A percentile compares a stretch with the other conserved stretches of the same genome.
Conservation (phyloP, 2,329 filamentous ascomycete species). For the Monilinia vaccinii-corymbosi region DNA sequence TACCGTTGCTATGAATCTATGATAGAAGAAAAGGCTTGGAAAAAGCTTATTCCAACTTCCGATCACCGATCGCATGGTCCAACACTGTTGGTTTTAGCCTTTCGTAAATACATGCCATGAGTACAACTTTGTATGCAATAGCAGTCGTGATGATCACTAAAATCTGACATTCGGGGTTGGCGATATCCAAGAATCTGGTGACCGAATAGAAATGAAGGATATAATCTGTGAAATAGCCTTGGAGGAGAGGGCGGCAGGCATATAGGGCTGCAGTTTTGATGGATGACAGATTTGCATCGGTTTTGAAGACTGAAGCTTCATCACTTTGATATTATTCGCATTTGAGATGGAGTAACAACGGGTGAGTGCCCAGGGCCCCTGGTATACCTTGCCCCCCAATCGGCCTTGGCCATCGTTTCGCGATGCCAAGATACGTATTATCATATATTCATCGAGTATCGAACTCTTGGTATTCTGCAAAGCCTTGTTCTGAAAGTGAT, state of each 20-base stretch:
- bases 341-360: too few species aligned
- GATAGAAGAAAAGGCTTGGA: background rate
- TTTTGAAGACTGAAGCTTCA: background rate
- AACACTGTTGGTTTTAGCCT: too few species aligned
- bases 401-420: too few species aligned
- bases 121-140: background rate
- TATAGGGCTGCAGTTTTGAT: background rate
- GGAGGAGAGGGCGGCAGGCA: background rate
- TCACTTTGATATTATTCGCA: too few species aligned
- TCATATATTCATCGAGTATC: too few species aligned
- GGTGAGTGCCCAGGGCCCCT: too few species aligned
- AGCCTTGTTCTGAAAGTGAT: background rate
- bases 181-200: background rate
- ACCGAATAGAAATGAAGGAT: background rate
- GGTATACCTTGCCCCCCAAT: too few species aligned
- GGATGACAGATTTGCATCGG: background rate
- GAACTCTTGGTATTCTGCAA: too few species aligned
- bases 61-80: background rate
- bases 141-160: background rate
- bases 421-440: too few species aligned
- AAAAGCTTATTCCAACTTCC: constrained; percentile 1
- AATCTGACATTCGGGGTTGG: background rate
- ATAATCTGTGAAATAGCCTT: background rate
- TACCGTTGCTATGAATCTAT: background rate
- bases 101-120: background rate